Percentiles rank a stretch among this genome's conserved stretches.
phyloP scores from a whole-genome alignment of 2,329 filamentous ascomycete species.

The Trichoderma sp. region DNA sequence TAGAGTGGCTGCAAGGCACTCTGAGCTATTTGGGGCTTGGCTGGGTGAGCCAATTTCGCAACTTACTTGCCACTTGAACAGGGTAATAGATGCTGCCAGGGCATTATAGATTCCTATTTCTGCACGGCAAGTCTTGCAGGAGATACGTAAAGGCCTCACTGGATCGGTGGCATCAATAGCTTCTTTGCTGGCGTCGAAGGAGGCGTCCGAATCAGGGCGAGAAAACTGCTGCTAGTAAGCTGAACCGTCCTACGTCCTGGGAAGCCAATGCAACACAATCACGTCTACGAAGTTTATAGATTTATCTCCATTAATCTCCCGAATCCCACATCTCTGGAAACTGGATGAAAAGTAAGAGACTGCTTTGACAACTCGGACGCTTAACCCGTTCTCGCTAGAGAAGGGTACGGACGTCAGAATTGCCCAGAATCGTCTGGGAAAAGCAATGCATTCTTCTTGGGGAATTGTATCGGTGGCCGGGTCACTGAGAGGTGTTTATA shows the following conservation, averaged over 20 bases:
- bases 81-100: conserved; percentile 44
- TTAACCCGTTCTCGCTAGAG: conserved; percentile 42
- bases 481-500: conserved; percentile 47
- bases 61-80: conserved; percentile 59
- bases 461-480: conserved; percentile 68
- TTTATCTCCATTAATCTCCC: conserved; percentile 54
- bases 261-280: not conserved
- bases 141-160: conserved; percentile 39
- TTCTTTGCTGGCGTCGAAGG: conserved; percentile 31
- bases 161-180: conserved; percentile 28
- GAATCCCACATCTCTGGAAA: conserved; percentile 49
- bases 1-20: conserved; percentile 55
- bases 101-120: conserved; percentile 50
- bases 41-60: conserved; percentile 34
- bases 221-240: conserved; percentile 40
- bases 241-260: conserved; percentile 4
- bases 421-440: conserved; percentile 29
- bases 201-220: conserved; percentile 27
- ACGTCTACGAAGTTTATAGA: conserved; percentile 21
- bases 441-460: conserved; percentile 50
- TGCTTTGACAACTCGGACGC: conserved; percentile 31
- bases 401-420: conserved; percentile 37
- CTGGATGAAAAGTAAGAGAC: conserved; percentile 45
- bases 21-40: conserved; percentile 40
- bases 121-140: conserved; percentile 45